A percentile compares a stretch with the other conserved stretches of the same genome.
Evolutionary conservation across 2,329 filamentous ascomycete species (phyloP).

Genomic region (Calonectria montana): DNA sequence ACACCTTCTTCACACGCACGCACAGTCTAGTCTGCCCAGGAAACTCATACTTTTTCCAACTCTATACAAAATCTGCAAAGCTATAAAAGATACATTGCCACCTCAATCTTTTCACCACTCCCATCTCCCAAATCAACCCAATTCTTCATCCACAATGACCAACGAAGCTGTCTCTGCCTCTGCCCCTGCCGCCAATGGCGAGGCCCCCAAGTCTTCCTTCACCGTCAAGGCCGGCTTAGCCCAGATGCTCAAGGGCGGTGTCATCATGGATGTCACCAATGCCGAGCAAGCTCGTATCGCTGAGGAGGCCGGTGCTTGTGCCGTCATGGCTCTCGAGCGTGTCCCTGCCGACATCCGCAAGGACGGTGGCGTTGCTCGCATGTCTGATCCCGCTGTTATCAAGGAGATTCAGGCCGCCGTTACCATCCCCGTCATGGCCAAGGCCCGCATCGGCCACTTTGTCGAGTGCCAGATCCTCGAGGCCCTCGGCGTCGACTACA

Average conservation of each 20-base stretch:
- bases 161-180: conserved; percentile 46
- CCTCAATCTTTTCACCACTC: background rate
- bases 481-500: conserved; percentile 94
- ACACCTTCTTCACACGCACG: background rate
- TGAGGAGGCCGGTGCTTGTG: conserved; percentile 93
- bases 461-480: conserved; percentile 99
- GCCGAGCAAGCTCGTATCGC: conserved; percentile 95
- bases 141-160: conserved; percentile 41
- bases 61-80: background rate
- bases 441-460: conserved; percentile 96
- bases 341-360: conserved; percentile 95
- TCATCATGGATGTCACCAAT: conserved; percentile 99
- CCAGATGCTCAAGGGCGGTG: conserved; percentile 98
- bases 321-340: conserved; percentile 98
- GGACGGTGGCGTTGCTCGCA: conserved; percentile 93
- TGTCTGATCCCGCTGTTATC: conserved; percentile 96
- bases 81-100: background rate
- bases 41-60: background rate
- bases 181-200: conserved; percentile 36
- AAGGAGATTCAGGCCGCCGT: conserved; percentile 94
- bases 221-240: conserved; percentile 94
- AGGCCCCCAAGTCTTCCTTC: conserved; percentile 69
- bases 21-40: background rate
- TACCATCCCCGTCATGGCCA: conserved; percentile 99
- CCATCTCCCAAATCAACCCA: background rate